phyloP scores from a whole-genome alignment of 345 rosid genomes.

The Aethionema arabicum region DNA sequence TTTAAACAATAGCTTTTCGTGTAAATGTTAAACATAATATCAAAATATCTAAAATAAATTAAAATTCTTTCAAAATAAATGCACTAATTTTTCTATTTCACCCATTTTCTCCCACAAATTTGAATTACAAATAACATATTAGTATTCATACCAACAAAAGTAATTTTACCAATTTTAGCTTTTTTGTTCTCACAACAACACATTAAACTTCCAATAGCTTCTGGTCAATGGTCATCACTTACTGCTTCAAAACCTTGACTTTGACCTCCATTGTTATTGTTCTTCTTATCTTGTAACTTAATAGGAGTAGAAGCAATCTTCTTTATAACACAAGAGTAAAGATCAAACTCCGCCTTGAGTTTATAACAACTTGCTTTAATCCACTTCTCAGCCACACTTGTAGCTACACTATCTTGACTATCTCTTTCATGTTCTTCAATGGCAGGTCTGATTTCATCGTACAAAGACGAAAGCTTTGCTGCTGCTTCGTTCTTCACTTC shows the following conservation, averaged over 20 bases:
- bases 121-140: no score
- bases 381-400: constrained; percentile 98
- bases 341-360: constrained; percentile 85
- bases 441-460: constrained; percentile 80
- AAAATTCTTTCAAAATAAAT: no score
- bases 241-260: constrained; percentile 3
- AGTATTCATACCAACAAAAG: no score
- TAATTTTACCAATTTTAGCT: not conserved
- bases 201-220: constrained; percentile 36
- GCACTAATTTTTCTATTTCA: no score
- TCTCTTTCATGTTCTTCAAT: constrained; percentile 97
- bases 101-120: no score
- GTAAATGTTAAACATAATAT: no score
- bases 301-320: constrained; percentile 58
- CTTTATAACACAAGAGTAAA: constrained; percentile 65
- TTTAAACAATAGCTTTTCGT: no score
- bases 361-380: constrained; percentile 78
- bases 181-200: not conserved
- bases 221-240: constrained; percentile 35
- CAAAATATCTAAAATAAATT: no score
- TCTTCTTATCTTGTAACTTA: constrained; percentile 32
- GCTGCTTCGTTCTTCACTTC: constrained; percentile 70
- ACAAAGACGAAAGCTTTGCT: constrained; percentile 54
- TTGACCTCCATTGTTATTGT: constrained; percentile 19
- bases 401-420: constrained; percentile 85